Base-by-base conservation (phyloP, 805 yeast genomes). In the Pachysolen tannophilus region DNA sequence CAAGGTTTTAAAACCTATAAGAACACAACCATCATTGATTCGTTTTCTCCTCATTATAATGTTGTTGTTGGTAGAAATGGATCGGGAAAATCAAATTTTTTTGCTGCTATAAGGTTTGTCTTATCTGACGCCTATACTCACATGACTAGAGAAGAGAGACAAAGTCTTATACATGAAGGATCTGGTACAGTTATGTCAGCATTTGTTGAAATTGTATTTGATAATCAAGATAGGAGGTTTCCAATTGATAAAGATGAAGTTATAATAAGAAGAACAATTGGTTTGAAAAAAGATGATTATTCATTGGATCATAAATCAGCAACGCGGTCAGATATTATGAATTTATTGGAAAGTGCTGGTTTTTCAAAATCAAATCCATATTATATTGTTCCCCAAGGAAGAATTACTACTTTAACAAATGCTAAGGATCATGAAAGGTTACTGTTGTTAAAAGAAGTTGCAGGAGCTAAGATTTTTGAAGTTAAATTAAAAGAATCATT, bases 321-420 rank as follows among this genome's bases (percentile, higher is more conserved):
- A 3, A 79, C 90, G 2, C 72, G 87, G 47, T 67, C 82, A 2
- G 97, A 87, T 51, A 69, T 88, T 11, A 77, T 78, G 75, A 82
- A 83, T 43, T 60, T 85, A 43, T 63, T 88, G 25, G 97, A 90
- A 54, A 79, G 84, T 49, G 95, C 95, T 0, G 98, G 98, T 0
- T 86, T 92, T 50, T 82, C 95, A 0, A 70, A 82, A 41, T 76
- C 86, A 5, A 88, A 87, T 44, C 96, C 97, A 1, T 90, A 88
- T 56, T 90, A 90, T 54, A 90, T 92, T 46, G 97, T 92, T 5
- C 97, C 98, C 1, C 98, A 92, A 58, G 98, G 98, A 15, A 69
- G 84, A 47, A 85, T 92, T 47, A 82, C 95, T 1, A 69, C 83
- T 0, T 65, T 92, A 40, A 90, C 97, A 0, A 86, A 86, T 50